A percentile compares a stretch with the other conserved stretches of the same genome.
phyloP scores from a whole-genome alignment of 768 basidiomycete genomes.

The Serendipita vermifera region DNA sequence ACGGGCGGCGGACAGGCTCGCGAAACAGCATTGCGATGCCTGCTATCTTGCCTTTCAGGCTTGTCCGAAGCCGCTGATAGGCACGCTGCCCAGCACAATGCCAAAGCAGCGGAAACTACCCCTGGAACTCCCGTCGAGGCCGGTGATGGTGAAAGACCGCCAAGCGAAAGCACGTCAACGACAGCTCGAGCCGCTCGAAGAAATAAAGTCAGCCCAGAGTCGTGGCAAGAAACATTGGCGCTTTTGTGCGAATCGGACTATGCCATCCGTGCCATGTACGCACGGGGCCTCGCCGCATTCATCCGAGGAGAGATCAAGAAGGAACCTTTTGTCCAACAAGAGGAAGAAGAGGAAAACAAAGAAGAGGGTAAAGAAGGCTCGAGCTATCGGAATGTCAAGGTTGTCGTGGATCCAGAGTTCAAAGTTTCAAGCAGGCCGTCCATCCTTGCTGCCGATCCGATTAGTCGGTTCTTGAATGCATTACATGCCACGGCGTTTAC shows the following conservation, averaged over 20 bases:
- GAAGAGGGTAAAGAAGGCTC: background rate
- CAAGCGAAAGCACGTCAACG: conserved; percentile 5
- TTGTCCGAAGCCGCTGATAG: conserved; percentile 52
- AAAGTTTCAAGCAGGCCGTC: background rate
- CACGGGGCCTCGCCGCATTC: conserved; percentile 59
- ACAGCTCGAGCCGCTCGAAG: conserved; percentile 11
- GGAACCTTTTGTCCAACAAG: conserved; percentile 36
- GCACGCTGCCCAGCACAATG: conserved; percentile 18
- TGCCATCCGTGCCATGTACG: conserved; percentile 68
- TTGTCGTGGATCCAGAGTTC: background rate
- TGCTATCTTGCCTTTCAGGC: conserved; percentile 57
- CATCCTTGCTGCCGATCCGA: conserved; percentile 34
- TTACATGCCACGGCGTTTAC: conserved; percentile 71
- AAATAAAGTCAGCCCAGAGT: conserved; percentile 53
- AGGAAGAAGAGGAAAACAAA: too few species aligned
- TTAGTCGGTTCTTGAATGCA: conserved; percentile 63
- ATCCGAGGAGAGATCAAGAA: conserved; percentile 60
- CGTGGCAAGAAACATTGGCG: conserved; percentile 84
- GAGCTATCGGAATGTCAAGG: background rate
- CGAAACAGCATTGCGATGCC: conserved; percentile 52
- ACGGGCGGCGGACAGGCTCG: conserved; percentile 35
- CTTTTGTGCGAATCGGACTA: conserved; percentile 70
- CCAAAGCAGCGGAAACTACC: background rate
- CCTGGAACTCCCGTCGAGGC: background rate
- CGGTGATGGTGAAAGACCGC: background rate